Percentiles rank a stretch among this genome's conserved stretches.
Conservation (phyloP, 169 alveolate genomes). For the Plasmodium berghei region DNA sequence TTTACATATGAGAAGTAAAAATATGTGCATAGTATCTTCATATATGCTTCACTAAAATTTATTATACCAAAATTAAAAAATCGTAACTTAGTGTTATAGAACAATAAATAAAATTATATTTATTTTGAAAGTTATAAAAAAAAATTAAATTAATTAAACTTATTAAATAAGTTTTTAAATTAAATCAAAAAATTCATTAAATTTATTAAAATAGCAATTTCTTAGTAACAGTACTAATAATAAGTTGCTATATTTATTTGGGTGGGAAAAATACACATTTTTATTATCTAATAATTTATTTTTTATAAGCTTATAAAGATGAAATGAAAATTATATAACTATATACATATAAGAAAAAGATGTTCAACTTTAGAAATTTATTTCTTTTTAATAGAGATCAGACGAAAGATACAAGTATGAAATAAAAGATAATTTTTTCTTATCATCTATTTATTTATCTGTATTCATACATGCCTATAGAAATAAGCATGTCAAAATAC, state of each 20-base stretch:
- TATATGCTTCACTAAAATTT: too few relatives aligned
- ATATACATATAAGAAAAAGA: constrained; percentile 14
- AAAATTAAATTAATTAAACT: too few relatives aligned
- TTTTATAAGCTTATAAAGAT: constrained; percentile 9
- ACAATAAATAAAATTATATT: too few relatives aligned
- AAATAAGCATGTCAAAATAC: background rate
- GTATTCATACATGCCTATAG: background rate
- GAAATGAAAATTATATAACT: background rate
- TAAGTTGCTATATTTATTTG: too few relatives aligned
- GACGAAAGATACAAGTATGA: constrained; percentile 62
- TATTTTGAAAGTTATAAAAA: too few relatives aligned
- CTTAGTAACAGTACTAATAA: too few relatives aligned
- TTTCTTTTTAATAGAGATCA: constrained; percentile 46
- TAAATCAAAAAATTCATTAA: background rate
- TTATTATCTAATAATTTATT: background rate
- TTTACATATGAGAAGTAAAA: too few relatives aligned
- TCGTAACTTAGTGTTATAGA: too few relatives aligned
- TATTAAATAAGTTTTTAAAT: too few relatives aligned
- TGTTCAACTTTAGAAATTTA: constrained; percentile 64
- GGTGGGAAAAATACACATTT: background rate
- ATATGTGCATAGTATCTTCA: too few relatives aligned
- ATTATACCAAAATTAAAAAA: too few relatives aligned
- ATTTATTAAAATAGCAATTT: too few relatives aligned
- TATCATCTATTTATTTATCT: background rate
- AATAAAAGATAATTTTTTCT: background rate